Evolutionary conservation across 768 basidiomycete species (phyloP), one percentile per base, ranked within the genome.

Genomic region (Dentipellis sp.): DNA sequence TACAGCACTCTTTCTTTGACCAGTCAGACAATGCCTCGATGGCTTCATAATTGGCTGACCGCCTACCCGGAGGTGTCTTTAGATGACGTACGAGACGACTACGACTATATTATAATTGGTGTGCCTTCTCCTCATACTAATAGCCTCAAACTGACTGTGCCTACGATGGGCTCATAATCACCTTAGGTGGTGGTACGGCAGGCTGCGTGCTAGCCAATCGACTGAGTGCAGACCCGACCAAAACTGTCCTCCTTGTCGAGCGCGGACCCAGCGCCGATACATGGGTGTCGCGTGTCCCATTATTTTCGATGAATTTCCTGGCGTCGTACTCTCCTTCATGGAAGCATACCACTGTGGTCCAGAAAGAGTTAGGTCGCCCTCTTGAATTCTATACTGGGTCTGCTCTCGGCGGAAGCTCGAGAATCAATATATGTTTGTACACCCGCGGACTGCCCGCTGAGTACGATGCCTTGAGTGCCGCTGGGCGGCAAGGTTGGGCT

Each of bases 161-260:
- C 6, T 3, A 6, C 29, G 6, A 3, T 29, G 29, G 29, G 29
- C 6, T 29, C 6, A 6, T 29, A 6, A 29, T 5, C 22, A n/a
- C 22, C 10, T 58, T 22, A 53, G 74, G 74, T 23, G 16, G 42
- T 19, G 74, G 73, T 16, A 73, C 74, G 0, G 71, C 72, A 10
- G 74, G 74, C 19, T 73, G 72, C 46, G 71, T 69, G 10, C 60
- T 76, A 5, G 74, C 74, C 4, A 62, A 63, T 34, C 66, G 74
- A n/a, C 70, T 75, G 10, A 68, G 67, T 52, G 69, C 69, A 55
- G 65, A 73, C 48, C 61, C 66, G 0, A 21, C 49, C 1, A 56
- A 54, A 16, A 62, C 59, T 1, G 74, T 74, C 5, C 62, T 74
- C 1, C 59, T 75, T 10, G 19, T 75, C 8, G 74, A 74, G 63